Percentiles rank a stretch among this genome's conserved stretches.
phyloP scores from a whole-genome alignment of 1,284 basidiomycete genomes.

The Rhodotorula sp. region DNA sequence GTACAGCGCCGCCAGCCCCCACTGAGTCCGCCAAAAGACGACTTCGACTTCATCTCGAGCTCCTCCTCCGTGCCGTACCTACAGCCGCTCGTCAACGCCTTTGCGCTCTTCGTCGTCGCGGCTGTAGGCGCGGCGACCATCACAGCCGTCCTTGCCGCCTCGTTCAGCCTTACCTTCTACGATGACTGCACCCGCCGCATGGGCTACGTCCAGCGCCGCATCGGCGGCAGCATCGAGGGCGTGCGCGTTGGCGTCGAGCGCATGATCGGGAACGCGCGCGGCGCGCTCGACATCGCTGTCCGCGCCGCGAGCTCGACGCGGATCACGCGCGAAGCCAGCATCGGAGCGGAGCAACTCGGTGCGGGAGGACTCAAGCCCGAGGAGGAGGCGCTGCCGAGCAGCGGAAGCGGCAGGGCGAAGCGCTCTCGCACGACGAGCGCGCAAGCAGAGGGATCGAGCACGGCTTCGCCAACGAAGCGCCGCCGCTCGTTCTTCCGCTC shows the following conservation, averaged over 20 bases:
- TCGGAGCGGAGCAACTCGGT: not conserved
- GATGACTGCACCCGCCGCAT: slow-evolving; percentile 31
- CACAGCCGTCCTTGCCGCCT: slow-evolving; percentile 29
- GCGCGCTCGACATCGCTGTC: slow-evolving; percentile 27
- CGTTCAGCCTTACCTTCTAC: slow-evolving; percentile 34
- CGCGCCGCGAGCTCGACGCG: slow-evolving; percentile 1
- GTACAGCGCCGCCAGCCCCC: slow-evolving; percentile 1
- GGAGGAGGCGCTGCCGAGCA: not conserved
- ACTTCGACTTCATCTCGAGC: not conserved
- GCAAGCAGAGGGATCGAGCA: not conserved
- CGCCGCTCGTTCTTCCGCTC: not conserved
- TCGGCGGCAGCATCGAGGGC: slow-evolving; percentile 19
- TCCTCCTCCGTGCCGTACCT: slow-evolving; percentile 11
- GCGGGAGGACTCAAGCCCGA: not conserved
- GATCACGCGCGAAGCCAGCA: not conserved
- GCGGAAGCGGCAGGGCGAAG: not conserved
- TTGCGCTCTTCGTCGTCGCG: slow-evolving; percentile 32
- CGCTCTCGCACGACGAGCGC: not conserved
- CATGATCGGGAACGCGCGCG: slow-evolving; percentile 29
- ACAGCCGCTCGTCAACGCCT: slow-evolving; percentile 23
- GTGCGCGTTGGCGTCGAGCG: slow-evolving; percentile 26
- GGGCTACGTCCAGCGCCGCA: slow-evolving; percentile 11
- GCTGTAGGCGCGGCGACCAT: slow-evolving; percentile 28
- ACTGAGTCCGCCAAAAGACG: not conserved
- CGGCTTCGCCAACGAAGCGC: not conserved